Conservation (phyloP, 495 filamentous ascomycete species). For the Articulospora tetracladia region DNA sequence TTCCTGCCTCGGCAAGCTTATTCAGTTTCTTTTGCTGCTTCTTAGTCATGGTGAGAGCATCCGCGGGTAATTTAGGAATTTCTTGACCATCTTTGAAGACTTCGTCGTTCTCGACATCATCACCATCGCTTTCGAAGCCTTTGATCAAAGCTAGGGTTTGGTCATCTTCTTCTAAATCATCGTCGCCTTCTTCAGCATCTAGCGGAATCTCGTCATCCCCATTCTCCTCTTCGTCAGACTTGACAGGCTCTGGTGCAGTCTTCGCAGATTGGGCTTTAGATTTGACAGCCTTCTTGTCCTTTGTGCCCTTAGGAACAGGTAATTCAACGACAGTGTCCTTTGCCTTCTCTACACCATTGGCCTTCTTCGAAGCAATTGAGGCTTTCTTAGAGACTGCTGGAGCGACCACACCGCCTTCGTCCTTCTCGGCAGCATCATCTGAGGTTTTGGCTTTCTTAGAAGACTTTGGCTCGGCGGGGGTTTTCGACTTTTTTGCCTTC, state of each 20-base stretch:
- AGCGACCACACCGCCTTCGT: constrained; percentile 5
- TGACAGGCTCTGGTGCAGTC: constrained; percentile 9
- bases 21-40: constrained; percentile 35
- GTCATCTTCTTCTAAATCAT: constrained; percentile 52
- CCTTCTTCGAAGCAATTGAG: constrained; percentile 17
- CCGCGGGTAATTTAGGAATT: constrained; percentile 44
- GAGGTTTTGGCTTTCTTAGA: constrained; percentile 29
- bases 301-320: not conserved
- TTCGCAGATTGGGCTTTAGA: constrained; percentile 24
- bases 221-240: constrained; percentile 8
- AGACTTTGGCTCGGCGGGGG: constrained; percentile 29
- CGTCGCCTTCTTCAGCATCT: constrained; percentile 17
- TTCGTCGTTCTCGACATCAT: constrained; percentile 48
- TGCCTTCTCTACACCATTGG: constrained; percentile 17
- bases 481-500: constrained; percentile 32
- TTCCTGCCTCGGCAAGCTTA: constrained; percentile 18
- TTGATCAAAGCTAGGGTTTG: constrained; percentile 67
- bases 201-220: constrained; percentile 24
- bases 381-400: not conserved
- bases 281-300: constrained; percentile 12
- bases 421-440: constrained; percentile 9
- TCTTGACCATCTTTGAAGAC: constrained; percentile 53
- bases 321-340: constrained; percentile 13
- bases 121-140: constrained; percentile 78
- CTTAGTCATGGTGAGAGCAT: constrained; percentile 34